Evolutionary conservation across 768 basidiomycete species (phyloP), one percentile per base, ranked within the genome.

Genomic region (Amanita inopinata): DNA sequence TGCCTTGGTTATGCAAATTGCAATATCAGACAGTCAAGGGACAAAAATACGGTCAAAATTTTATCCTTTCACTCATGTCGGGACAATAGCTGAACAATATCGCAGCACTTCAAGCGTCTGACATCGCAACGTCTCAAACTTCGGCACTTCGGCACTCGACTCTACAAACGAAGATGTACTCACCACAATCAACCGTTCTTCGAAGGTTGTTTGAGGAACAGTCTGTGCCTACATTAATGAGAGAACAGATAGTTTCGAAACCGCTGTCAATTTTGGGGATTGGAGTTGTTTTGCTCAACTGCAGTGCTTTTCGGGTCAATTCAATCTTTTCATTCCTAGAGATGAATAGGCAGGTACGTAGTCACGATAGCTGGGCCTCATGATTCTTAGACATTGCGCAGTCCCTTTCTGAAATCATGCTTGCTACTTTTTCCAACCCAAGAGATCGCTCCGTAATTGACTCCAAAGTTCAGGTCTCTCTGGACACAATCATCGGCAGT

Each of bases 1-100:
- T 97, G 8, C 93, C 93, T 0, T 96, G 91, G 88, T 56, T 96
- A 43, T 85, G 89, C 63, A 91, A 88, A 56, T 64, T 86, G 4
- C 85, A 87, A 48, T 90, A 90, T 57, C 80, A 80, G 46, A 63
- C 65, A 7, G 66, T 69, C 11, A 80, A 76, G 51, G 66, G 67
- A 49, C 61, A 59, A 35, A 82, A 78, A 60, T 85, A 84, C 49
- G 72, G 65, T 23, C 60, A 63, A 47, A 61, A 84, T 83, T 54
- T 46, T 18, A 17, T 10, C 17, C 5, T 23, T 17, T 32, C 43
- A 17, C 15, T 51, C 2, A 14, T 36, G 18, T 39, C 33, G 38
- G 33, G 42, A 15, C 24, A 46, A 33, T 10, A 18, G 20, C 20
- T 33, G 31, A 4, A 27, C 9, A 12, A 17, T 18, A 19, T 23